A percentile compares a stretch with the other conserved stretches of the same genome.
These are phyloP conservation scores for Psilocybe subaeruginosa DNA, from an alignment of 768 basidiomycete species.

Conservation along the genomic window DNA sequence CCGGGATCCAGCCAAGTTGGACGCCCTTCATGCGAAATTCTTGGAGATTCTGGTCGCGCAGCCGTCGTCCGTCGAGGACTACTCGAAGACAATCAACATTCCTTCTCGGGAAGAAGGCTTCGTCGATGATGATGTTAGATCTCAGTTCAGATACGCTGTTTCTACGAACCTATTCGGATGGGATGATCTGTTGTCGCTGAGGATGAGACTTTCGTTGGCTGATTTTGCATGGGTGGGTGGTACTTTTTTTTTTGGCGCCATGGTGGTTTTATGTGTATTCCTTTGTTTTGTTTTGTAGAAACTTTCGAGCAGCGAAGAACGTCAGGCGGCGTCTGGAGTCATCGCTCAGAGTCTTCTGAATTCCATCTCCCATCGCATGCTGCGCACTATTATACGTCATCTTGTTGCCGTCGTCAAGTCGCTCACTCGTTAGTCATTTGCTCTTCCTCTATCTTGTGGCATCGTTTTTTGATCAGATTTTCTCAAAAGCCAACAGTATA, in stretches of 20 bases:
- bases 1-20: constrained; percentile 29
- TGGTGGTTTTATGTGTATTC: not conserved
- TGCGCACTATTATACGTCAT: constrained; percentile 61
- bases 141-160: constrained; percentile 54
- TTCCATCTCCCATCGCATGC: constrained; percentile 53
- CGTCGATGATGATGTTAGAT: constrained; percentile 40
- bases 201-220: constrained; percentile 58
- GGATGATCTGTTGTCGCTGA: constrained; percentile 51
- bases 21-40: constrained; percentile 29
- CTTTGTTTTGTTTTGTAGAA: constrained; percentile 35
- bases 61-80: constrained; percentile 30
- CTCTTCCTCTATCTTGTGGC: constrained; percentile 4
- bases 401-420: constrained; percentile 45
- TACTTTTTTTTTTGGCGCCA: not conserved
- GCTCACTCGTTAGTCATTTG: constrained; percentile 45
- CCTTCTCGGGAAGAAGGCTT: constrained; percentile 27
- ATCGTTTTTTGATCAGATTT: not conserved
- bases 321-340: constrained; percentile 45
- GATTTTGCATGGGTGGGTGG: constrained; percentile 51
- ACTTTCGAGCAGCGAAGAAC: constrained; percentile 44
- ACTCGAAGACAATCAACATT: constrained; percentile 32
- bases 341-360: constrained; percentile 55
- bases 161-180: constrained; percentile 64
- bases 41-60: constrained; percentile 44
- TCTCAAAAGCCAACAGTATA: constrained; percentile 54